Evolutionary conservation across 2,329 filamentous ascomycete genomes (phyloP).

Genomic region (Aspergillus sp.): DNA sequence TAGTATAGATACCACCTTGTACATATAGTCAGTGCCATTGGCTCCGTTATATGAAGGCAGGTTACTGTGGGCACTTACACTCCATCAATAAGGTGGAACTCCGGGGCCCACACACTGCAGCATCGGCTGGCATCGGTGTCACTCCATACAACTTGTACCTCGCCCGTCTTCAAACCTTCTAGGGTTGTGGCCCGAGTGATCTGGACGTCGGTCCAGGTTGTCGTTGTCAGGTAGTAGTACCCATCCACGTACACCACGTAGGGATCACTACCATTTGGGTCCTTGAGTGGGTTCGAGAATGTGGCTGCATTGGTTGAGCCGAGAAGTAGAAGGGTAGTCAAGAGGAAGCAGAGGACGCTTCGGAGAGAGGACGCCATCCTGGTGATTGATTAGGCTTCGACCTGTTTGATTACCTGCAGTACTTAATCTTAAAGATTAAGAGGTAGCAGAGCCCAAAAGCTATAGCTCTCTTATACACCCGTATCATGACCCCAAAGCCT

Average conservation of each 20-base stretch:
- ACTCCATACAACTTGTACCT: slow-evolving; percentile 52
- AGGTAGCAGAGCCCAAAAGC: not conserved
- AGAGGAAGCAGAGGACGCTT: not conserved
- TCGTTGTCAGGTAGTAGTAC: slow-evolving; percentile 59
- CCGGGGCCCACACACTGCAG: slow-evolving; percentile 61
- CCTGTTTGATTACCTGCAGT: not conserved
- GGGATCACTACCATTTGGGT: slow-evolving; percentile 53
- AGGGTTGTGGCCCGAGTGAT: slow-evolving; percentile 57
- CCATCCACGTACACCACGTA: slow-evolving; percentile 54
- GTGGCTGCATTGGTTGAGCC: not conserved
- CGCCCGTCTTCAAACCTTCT: slow-evolving; percentile 55
- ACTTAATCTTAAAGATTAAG: not conserved
- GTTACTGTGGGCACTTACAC: not conserved
- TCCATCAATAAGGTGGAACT: slow-evolving; percentile 53
- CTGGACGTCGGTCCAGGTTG: slow-evolving; percentile 56
- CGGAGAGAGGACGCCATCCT: not conserved
- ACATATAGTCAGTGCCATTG: not conserved
- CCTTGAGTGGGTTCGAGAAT: slow-evolving; percentile 1
- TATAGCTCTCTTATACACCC: not conserved
- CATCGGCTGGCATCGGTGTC: slow-evolving; percentile 48
- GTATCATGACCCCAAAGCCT: not conserved
- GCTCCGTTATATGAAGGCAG: too few species aligned
- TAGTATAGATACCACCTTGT: slow-evolving; percentile 9
- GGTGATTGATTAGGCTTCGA: not conserved
- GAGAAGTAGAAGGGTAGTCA: not conserved